Conservation (phyloP, 345 rosid species). For the Turritis glabra region DNA sequence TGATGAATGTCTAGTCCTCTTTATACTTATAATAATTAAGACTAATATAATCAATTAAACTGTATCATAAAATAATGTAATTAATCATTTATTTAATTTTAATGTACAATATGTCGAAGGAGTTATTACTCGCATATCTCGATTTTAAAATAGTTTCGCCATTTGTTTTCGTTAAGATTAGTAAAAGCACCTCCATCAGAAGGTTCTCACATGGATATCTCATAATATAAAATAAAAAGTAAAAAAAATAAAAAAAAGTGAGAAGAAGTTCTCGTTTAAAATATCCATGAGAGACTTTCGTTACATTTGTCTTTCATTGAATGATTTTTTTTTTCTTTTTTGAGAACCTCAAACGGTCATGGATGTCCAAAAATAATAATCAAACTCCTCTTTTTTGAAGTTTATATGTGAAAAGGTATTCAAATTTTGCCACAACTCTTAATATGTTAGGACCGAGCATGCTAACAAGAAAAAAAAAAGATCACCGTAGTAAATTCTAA, state of each 20-base stretch:
- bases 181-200: too few relatives aligned
- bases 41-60: background rate
- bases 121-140: background rate
- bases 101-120: background rate
- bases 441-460: background rate
- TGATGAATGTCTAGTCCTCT: constrained; percentile 36
- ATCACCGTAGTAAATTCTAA: background rate
- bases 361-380: background rate
- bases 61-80: background rate
- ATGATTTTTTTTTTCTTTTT: too few relatives aligned
- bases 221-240: too few relatives aligned
- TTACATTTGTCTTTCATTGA: too few relatives aligned
- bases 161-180: background rate
- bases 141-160: background rate
- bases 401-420: background rate
- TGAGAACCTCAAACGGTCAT: too few relatives aligned
- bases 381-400: background rate
- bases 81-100: background rate
- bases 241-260: too few relatives aligned
- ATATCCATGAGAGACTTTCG: too few relatives aligned
- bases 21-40: constrained; percentile 6
- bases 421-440: background rate
- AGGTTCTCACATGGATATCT: too few relatives aligned
- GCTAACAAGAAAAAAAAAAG: background rate
- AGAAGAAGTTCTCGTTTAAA: too few relatives aligned